These are phyloP conservation scores for Tremella mesenterica DNA, from an alignment of 768 basidiomycete species.

Conservation along the genomic window DNA sequence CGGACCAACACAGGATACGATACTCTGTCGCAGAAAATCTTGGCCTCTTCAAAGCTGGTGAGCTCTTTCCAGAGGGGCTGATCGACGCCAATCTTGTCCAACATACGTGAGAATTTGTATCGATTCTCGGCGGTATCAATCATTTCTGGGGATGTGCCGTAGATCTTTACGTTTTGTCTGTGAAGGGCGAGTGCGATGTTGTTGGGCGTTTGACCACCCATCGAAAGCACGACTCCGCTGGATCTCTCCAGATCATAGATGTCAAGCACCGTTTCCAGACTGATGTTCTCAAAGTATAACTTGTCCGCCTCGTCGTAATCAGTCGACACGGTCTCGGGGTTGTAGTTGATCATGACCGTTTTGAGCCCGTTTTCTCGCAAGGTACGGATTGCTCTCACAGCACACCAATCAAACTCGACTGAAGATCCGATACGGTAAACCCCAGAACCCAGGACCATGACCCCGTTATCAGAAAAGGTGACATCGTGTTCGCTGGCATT, in stretches of 20 bases:
- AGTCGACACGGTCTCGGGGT: conserved; percentile 97
- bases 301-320: conserved; percentile 99
- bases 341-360: conserved; percentile 99
- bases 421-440: conserved; percentile 98
- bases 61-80: conserved; percentile 97
- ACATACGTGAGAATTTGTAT: conserved; percentile 96
- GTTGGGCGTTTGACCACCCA: conserved; percentile 98
- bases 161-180: conserved; percentile 96
- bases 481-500: conserved; percentile 93
- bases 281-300: conserved; percentile 98
- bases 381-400: conserved; percentile 91
- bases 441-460: conserved; percentile 96
- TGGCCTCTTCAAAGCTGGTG: conserved; percentile 78
- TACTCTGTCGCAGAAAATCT: conserved; percentile 81
- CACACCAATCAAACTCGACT: conserved; percentile 99
- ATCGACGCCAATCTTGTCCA: conserved; percentile 97
- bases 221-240: conserved; percentile 85
- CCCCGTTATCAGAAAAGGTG: conserved; percentile 76
- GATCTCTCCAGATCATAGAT: conserved; percentile 88
- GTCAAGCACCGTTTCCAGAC: conserved; percentile 88
- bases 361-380: conserved; percentile 87
- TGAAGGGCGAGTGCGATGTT: conserved; percentile 93
- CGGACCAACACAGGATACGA: conserved; percentile 93
- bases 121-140: conserved; percentile 98
- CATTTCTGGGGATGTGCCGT: conserved; percentile 98